Evolutionary conservation across 2,329 filamentous ascomycete genomes (phyloP).

Genomic region (Nemania sp.): DNA sequence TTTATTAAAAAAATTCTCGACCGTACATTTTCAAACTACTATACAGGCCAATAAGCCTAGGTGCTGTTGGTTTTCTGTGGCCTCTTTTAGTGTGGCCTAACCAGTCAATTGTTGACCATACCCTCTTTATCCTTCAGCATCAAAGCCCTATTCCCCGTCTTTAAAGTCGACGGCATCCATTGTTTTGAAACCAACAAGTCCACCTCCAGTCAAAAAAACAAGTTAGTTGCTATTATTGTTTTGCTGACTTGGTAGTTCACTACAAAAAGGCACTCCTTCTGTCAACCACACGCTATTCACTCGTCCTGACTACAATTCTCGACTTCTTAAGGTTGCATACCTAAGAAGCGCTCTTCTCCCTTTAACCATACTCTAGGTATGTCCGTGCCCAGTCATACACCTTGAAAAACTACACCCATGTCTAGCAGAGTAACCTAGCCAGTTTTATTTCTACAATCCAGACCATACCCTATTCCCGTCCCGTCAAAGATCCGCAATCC

Average conservation of each 20-base stretch:
- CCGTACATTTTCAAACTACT: background rate
- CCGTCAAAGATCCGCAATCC: background rate
- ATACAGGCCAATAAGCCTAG: background rate
- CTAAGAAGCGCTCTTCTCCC: background rate
- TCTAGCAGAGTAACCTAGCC: background rate
- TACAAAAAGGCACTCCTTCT: slow-evolving; percentile 14
- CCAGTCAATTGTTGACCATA: background rate
- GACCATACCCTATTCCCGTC: background rate
- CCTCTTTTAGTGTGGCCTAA: no score
- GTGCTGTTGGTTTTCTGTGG: no score
- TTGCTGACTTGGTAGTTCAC: background rate
- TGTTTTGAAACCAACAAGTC: background rate
- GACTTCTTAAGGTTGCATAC: slow-evolving; percentile 8
- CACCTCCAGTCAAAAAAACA: background rate
- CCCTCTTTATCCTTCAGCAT: background rate
- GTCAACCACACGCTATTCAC: slow-evolving; percentile 13
- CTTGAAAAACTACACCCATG: background rate
- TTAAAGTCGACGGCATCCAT: background rate
- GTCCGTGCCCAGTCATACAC: background rate
- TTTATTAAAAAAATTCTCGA: no score
- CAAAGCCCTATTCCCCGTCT: background rate
- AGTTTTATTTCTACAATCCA: no score
- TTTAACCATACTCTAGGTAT: slow-evolving; percentile 20
- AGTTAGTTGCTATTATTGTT: background rate
- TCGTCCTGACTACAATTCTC: slow-evolving; percentile 2